These are phyloP conservation scores for Fonsecaea monophora DNA, from an alignment of 2,329 filamentous ascomycete genomes.

Conservation along the genomic window DNA sequence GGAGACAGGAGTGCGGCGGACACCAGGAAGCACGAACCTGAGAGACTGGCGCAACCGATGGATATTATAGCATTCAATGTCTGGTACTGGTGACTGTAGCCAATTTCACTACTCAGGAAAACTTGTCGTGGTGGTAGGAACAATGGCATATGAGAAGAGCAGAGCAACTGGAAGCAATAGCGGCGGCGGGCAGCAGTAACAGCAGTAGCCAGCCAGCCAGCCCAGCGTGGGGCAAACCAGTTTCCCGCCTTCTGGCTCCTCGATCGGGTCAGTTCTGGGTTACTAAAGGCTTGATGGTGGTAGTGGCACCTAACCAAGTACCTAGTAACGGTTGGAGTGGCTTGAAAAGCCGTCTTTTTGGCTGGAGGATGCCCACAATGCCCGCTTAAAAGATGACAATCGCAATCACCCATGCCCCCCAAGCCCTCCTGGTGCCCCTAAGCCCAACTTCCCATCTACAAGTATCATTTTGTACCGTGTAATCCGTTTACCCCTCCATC, in stretches of 20 bases:
- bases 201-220: not conserved
- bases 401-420: not conserved
- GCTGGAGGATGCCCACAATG: not conserved
- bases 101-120: not conserved
- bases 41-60: not conserved
- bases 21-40: conserved; percentile 3
- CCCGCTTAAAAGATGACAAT: not conserved
- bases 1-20: conserved; percentile 12
- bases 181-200: not conserved
- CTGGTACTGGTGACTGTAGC: conserved; percentile 3
- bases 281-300: conserved; percentile 2
- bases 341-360: not conserved
- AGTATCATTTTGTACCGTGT: not conserved
- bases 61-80: not conserved
- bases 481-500: not conserved
- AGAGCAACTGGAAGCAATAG: not conserved
- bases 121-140: not conserved
- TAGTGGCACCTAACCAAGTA: not conserved
- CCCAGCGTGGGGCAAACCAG: not conserved
- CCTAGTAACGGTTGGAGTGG: conserved; percentile 1
- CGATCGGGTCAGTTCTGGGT: not conserved
- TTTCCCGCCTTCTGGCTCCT: conserved; percentile 3
- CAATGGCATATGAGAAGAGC: conserved; percentile 1
- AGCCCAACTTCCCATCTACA: not conserved
- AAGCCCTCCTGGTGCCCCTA: not conserved